Base-by-base conservation (phyloP, 306 rosid species). In the Malus domestica region DNA sequence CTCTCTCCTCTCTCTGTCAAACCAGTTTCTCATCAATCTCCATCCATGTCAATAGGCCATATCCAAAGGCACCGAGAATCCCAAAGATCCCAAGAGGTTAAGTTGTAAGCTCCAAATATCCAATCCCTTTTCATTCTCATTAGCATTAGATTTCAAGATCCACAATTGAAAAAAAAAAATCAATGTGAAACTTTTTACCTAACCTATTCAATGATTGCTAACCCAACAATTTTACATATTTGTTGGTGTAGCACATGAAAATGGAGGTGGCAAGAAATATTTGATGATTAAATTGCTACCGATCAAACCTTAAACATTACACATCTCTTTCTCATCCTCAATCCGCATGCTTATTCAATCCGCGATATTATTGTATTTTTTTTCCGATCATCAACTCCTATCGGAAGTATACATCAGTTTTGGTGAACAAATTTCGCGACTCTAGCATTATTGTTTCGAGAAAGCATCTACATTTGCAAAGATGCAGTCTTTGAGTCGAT, bases 401-500 rank as follows among this genome's bases (percentile, higher is more conserved):
- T 60, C 2, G 33, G 20, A 60, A 60, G 40, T 35, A 57, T 10
- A 22, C 7, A 19, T 19, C 6, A 8, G 4, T 60, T 25, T 32
- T 38, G 51, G 75, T 10, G 29, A 35, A 72, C 38, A 38, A 59
- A 59, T 58, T 73, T 73, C 58, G 77, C 60, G 68, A 18, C 40
- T 30, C 10, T 40, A 23, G 27, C 58, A 40, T 40, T 63, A 63
- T 30, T 30, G 42, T 63, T 61, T n/a, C 9, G 22, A 27, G 55
- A 10, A 35, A 27, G 32, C 30, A 23, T 25, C 20, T 23, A 63
- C 52, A 67, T 30, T 66, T 44, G 20, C 59, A 65, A 3, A 18
- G 35, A 76, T 71, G 46, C 90, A 89, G 93, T 69, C 89, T 68
- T 80, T 91, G 40, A 83, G 68, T 64, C 90, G 83, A 33, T 71